These are phyloP conservation scores for Coprinellus micaceus DNA, from an alignment of 768 basidiomycete genomes.

Conservation along the genomic window DNA sequence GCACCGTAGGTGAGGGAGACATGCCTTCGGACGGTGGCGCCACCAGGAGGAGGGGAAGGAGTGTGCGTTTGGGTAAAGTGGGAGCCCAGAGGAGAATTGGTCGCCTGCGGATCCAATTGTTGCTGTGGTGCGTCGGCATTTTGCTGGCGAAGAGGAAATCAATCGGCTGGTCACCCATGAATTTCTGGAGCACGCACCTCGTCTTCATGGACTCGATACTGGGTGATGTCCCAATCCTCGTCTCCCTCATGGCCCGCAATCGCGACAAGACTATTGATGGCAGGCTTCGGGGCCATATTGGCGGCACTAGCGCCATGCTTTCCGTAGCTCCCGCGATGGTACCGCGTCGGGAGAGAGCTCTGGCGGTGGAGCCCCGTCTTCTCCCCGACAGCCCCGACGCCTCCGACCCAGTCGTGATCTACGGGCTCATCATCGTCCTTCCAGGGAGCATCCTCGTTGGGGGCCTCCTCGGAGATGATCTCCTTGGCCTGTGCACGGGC, in stretches of 20 bases:
- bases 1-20: constrained; percentile 75
- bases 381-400: constrained; percentile 80
- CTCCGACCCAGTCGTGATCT: constrained; percentile 77
- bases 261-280: constrained; percentile 75
- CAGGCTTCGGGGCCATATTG: constrained; percentile 60
- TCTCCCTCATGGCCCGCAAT: constrained; percentile 86
- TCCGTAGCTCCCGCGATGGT: constrained; percentile 70
- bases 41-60: constrained; percentile 71
- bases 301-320: constrained; percentile 54
- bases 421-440: constrained; percentile 78
- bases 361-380: constrained; percentile 78
- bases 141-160: constrained; percentile 33
- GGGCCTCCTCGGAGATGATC: constrained; percentile 63
- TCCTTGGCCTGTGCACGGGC: constrained; percentile 59
- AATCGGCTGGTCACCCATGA: constrained; percentile 13
- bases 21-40: constrained; percentile 71
- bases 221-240: constrained; percentile 80
- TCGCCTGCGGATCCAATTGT: constrained; percentile 20
- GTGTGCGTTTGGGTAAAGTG: constrained; percentile 45
- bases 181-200: constrained; percentile 44
- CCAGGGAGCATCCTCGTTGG: constrained; percentile 52
- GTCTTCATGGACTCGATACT: constrained; percentile 55
- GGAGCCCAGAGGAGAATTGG: constrained; percentile 60
- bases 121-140: constrained; percentile 41
- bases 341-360: constrained; percentile 75